Evolutionary conservation across 176 grass and related monocot genomes (phyloP).

Genomic region (Ananas comosus): DNA sequence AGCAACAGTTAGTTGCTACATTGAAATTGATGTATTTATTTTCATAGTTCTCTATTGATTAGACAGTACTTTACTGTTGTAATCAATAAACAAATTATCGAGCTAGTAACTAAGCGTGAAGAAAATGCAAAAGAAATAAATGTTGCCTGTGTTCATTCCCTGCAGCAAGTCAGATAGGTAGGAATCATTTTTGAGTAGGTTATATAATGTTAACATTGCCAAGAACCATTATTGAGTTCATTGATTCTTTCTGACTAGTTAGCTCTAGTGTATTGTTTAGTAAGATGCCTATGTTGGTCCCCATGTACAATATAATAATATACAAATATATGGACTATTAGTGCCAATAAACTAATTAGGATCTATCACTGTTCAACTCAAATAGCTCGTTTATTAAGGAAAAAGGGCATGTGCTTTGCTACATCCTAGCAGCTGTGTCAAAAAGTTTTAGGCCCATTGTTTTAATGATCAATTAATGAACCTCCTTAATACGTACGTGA

Average conservation of each 20-base stretch:
- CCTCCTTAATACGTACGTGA: constrained; percentile 40
- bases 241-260: too few relatives aligned
- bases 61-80: too few relatives aligned
- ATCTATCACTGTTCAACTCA: constrained; percentile 18
- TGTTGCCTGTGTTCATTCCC: constrained; percentile 21
- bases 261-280: too few relatives aligned
- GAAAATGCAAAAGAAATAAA: constrained; percentile 27
- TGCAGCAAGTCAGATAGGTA: constrained; percentile 17
- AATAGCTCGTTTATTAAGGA: constrained; percentile 7
- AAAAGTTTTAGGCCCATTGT: constrained; percentile 15
- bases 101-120: constrained; percentile 29
- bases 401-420: constrained; percentile 42
- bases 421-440: neutral
- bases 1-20: too few relatives aligned
- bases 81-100: too few relatives aligned
- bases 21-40: too few relatives aligned
- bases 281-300: too few relatives aligned
- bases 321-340: constrained; percentile 19
- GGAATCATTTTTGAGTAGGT: constrained; percentile 22
- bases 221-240: too few relatives aligned
- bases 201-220: too few relatives aligned
- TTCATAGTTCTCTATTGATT: too few relatives aligned
- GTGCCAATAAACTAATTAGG: constrained; percentile 25
- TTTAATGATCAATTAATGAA: constrained; percentile 21
- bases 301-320: neutral